A percentile compares a stretch with the other conserved stretches of the same genome.
These are phyloP conservation scores for Podaxis pistillaris DNA, from an alignment of 768 basidiomycete species.

Conservation along the genomic window DNA sequence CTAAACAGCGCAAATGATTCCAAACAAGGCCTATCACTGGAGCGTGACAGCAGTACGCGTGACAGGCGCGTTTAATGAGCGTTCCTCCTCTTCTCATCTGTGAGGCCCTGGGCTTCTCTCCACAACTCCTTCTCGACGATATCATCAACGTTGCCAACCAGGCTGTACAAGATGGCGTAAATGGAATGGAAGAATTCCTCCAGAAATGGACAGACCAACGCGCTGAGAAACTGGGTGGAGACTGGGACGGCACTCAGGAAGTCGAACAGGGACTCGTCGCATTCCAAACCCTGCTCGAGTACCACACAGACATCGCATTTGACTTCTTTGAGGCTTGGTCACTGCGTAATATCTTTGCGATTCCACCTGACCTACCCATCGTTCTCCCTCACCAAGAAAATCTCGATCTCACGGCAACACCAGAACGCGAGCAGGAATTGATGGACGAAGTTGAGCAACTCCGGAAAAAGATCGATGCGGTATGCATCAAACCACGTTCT, in stretches of 20 bases:
- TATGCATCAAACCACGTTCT: conserved; percentile 53
- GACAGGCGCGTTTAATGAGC: conserved; percentile 8
- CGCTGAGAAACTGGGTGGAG: conserved; percentile 35
- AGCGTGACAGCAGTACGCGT: conserved; percentile 6
- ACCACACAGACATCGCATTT: conserved; percentile 86
- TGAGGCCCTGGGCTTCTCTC: conserved; percentile 81
- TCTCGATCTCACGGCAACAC: conserved; percentile 59
- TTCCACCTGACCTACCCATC: conserved; percentile 65
- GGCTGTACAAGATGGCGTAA: conserved; percentile 73
- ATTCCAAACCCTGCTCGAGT: conserved; percentile 86
- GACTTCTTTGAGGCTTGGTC: conserved; percentile 93
- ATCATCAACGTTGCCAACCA: conserved; percentile 83
- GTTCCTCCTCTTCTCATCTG: conserved; percentile 54
- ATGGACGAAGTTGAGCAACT: conserved; percentile 69
- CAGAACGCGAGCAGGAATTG: conserved; percentile 59
- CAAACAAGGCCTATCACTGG: neutral
- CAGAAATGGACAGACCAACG: conserved; percentile 73
- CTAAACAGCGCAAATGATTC: too few species aligned
- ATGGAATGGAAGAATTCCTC: conserved; percentile 77
- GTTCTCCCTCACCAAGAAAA: conserved; percentile 76
- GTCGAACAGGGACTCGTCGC: conserved; percentile 79
- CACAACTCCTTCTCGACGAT: conserved; percentile 82
- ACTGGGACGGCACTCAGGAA: conserved; percentile 49
- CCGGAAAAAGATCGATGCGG: conserved; percentile 65
- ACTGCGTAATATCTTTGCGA: conserved; percentile 81